A percentile compares a stretch with the other conserved stretches of the same genome.
These are phyloP conservation scores for Penicillium sp. DNA, from an alignment of 2,329 filamentous ascomycete species.

Conservation along the genomic window DNA sequence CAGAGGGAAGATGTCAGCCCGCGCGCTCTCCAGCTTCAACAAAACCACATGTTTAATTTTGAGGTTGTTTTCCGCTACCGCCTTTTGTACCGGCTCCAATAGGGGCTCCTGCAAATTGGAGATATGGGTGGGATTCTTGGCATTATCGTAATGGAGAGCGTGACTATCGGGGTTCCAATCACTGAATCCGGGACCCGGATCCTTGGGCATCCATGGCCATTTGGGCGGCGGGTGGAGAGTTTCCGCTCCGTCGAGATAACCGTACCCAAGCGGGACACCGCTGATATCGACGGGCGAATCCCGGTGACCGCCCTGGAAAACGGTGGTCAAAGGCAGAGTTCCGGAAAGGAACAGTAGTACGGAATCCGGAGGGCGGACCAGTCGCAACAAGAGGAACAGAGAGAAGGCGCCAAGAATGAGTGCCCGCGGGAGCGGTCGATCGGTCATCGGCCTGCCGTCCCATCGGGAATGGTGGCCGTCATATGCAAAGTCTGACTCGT, in stretches of 20 bases:
- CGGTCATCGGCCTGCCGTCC: background rate
- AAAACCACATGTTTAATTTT: slow-evolving; percentile 47
- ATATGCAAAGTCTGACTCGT: slow-evolving; percentile 9
- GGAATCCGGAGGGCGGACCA: slow-evolving; percentile 14
- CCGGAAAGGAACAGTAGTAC: slow-evolving; percentile 18
- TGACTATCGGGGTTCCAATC: slow-evolving; percentile 19
- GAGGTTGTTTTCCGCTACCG: slow-evolving; percentile 21
- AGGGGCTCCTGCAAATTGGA: slow-evolving; percentile 15
- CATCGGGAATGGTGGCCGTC: background rate
- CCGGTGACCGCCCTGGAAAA: slow-evolving; percentile 13
- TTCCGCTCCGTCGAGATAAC: slow-evolving; percentile 14
- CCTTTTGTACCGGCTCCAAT: slow-evolving; percentile 11
- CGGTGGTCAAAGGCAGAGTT: slow-evolving; percentile 18
- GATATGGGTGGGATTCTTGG: slow-evolving; percentile 14
- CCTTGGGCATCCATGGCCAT: slow-evolving; percentile 28
- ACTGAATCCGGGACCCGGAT: slow-evolving; percentile 24
- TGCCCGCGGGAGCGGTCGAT: slow-evolving; percentile 3
- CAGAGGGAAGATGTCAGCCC: slow-evolving; percentile 48
- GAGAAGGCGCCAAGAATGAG: slow-evolving; percentile 9
- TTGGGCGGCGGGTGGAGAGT: slow-evolving; percentile 8
- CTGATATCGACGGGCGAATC: slow-evolving; percentile 4
- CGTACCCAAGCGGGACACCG: slow-evolving; percentile 7
- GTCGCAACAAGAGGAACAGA: slow-evolving; percentile 10
- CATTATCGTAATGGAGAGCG: slow-evolving; percentile 8
- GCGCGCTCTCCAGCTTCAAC: slow-evolving; percentile 48